These are phyloP conservation scores for Rhizopogon vulgaris DNA, from an alignment of 768 basidiomycete genomes.

Conservation along the genomic window DNA sequence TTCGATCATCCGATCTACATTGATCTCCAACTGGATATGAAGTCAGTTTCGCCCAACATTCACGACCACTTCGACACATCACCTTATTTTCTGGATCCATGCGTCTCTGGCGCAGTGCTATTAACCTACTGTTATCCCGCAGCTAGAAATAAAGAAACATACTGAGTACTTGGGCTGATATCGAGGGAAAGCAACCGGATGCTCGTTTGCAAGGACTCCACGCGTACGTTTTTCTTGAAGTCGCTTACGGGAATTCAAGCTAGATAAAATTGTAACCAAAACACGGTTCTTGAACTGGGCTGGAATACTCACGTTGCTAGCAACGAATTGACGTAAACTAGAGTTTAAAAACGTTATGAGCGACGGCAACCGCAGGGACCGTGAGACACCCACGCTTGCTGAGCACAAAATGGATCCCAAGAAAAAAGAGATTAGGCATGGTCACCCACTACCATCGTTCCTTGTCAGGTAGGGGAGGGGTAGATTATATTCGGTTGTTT, in stretches of 20 bases:
- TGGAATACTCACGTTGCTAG: constrained; percentile 31
- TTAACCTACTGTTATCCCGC: neutral
- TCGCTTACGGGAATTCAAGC: constrained; percentile 31
- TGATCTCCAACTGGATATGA: constrained; percentile 19
- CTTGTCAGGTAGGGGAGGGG: neutral
- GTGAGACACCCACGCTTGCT: constrained; percentile 34
- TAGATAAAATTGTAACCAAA: constrained; percentile 6
- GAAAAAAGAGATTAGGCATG: constrained; percentile 45
- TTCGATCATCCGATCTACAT: constrained; percentile 22
- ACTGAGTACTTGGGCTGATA: constrained; percentile 1
- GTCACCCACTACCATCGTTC: constrained; percentile 32
- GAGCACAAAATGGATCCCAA: constrained; percentile 49
- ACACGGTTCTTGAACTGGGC: neutral
- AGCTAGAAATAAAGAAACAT: neutral
- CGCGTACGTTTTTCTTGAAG: constrained; percentile 24
- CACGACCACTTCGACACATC: too few species aligned
- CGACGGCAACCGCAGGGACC: neutral
- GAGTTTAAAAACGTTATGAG: neutral
- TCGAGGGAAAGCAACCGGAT: constrained; percentile 19
- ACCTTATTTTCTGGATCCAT: neutral
- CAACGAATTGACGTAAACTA: constrained; percentile 47
- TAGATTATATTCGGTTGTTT: neutral
- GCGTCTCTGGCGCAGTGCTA: neutral
- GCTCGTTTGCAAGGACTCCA: constrained; percentile 20
- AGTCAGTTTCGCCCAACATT: neutral